These are phyloP conservation scores for Fusarium chaquense DNA, from an alignment of 2,329 filamentous ascomycete genomes.

Conservation along the genomic window DNA sequence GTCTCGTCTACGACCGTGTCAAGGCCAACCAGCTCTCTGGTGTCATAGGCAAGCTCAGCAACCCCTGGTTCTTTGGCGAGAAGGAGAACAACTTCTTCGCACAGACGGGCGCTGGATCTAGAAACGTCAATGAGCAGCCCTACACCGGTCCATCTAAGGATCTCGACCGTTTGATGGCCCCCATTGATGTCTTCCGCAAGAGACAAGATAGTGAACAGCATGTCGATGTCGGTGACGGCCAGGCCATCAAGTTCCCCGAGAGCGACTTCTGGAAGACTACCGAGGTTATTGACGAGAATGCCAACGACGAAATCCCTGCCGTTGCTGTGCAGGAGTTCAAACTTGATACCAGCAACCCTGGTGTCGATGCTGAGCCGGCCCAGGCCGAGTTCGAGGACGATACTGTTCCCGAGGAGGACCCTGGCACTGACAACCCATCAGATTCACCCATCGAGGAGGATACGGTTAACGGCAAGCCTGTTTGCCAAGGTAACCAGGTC, in stretches of 20 bases:
- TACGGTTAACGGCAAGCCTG: constrained; percentile 6
- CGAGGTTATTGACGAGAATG: not conserved
- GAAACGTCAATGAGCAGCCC: constrained; percentile 8
- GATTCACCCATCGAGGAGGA: constrained; percentile 1
- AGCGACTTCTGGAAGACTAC: constrained; percentile 11
- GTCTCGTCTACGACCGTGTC: constrained; percentile 9
- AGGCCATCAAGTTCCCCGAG: constrained; percentile 5
- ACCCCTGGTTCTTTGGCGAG: constrained; percentile 11
- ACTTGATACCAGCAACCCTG: constrained; percentile 9
- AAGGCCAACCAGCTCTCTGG: constrained; percentile 14
- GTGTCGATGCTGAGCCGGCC: not conserved
- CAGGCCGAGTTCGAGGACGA: constrained; percentile 6
- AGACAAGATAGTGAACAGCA: constrained; percentile 1
- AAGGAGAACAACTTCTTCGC: constrained; percentile 14
- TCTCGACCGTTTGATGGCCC: constrained; percentile 3
- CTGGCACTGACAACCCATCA: constrained; percentile 2
- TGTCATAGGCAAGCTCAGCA: constrained; percentile 4
- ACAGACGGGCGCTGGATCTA: constrained; percentile 5
- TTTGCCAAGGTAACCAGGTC: constrained; percentile 8
- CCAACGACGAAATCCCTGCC: constrained; percentile 5
- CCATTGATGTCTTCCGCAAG: constrained; percentile 6
- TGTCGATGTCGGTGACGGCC: constrained; percentile 3
- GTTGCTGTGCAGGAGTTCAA: constrained; percentile 16
- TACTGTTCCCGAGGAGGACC: not conserved
- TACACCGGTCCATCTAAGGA: constrained; percentile 6